Evolutionary conservation across 495 filamentous ascomycete species (phyloP).

Genomic region (Penicillium canariense): DNA sequence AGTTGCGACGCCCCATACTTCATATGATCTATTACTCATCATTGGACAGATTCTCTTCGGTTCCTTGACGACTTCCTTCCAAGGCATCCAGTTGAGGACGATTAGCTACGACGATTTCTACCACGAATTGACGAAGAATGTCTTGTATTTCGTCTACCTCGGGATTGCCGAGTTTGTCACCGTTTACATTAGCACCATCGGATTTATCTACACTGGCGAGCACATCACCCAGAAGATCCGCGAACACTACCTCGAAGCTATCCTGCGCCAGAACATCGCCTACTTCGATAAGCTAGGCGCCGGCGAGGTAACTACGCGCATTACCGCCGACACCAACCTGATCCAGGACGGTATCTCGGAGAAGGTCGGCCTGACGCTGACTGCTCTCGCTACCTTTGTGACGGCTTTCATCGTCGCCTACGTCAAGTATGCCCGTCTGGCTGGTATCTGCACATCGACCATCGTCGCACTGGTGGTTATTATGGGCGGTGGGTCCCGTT

Average conservation of each 20-base stretch:
- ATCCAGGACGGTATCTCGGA: constrained; percentile 88
- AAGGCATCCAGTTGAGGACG: constrained; percentile 53
- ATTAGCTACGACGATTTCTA: constrained; percentile 56
- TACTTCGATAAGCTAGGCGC: constrained; percentile 91
- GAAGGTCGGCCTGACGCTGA: constrained; percentile 75
- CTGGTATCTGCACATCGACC: constrained; percentile 76
- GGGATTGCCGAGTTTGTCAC: constrained; percentile 81
- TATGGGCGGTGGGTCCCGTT: constrained; percentile 69
- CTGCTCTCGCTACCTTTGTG: constrained; percentile 73
- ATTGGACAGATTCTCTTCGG: constrained; percentile 62
- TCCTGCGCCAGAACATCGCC: constrained; percentile 85
- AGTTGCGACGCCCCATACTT: constrained; percentile 12
- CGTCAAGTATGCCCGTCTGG: constrained; percentile 80
- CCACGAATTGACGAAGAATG: constrained; percentile 57
- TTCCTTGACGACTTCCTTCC: constrained; percentile 69
- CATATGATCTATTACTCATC: not conserved
- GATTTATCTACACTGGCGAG: constrained; percentile 93
- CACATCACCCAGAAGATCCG: constrained; percentile 83
- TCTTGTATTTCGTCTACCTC: constrained; percentile 88
- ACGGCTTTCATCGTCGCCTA: constrained; percentile 89
- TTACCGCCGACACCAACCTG: constrained; percentile 85
- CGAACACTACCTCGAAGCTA: constrained; percentile 77
- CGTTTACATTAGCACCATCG: constrained; percentile 77
- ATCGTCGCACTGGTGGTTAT: constrained; percentile 68
- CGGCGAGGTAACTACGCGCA: constrained; percentile 89